Percentiles rank a stretch among this genome's conserved stretches.
phyloP scores from a whole-genome alignment of 768 basidiomycete genomes.

The Phylloporus sp. region DNA sequence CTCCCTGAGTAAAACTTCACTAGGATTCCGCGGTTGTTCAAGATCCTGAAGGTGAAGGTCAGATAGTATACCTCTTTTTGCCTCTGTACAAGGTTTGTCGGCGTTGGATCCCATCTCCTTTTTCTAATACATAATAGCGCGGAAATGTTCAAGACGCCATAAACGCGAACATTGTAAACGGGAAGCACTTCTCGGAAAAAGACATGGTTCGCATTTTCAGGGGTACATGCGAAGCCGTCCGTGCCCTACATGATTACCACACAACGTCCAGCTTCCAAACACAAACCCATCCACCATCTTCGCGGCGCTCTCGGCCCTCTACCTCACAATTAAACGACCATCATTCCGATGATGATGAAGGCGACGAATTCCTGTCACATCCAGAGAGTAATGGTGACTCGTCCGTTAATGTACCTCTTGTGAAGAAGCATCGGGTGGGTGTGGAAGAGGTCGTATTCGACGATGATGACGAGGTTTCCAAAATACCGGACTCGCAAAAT shows the following conservation, averaged over 20 bases:
- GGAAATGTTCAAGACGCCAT: conserved; percentile 97
- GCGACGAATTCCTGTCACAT: conserved; percentile 69
- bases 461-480: conserved; percentile 68
- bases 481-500: conserved; percentile 38
- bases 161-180: conserved; percentile 78
- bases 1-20: background rate
- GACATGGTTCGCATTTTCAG: conserved; percentile 89
- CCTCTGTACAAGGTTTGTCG: conserved; percentile 81
- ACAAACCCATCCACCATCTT: conserved; percentile 20
- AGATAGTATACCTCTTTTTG: conserved; percentile 94
- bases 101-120: background rate
- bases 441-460: conserved; percentile 68
- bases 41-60: conserved; percentile 88
- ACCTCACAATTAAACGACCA: conserved; percentile 24
- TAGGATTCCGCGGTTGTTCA: conserved; percentile 94
- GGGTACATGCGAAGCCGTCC: conserved; percentile 90
- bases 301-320: conserved; percentile 15
- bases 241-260: conserved; percentile 90
- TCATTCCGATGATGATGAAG: conserved; percentile 53
- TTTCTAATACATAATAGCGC: conserved; percentile 43
- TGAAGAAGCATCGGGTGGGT: conserved; percentile 49
- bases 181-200: conserved; percentile 79
- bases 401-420: conserved; percentile 52
- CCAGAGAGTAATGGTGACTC: conserved; percentile 61
- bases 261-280: conserved; percentile 36